A percentile compares a stretch with the other conserved stretches of the same genome.
These are phyloP conservation scores for Grifola frondosa DNA, from an alignment of 1,284 basidiomycete species.

Conservation along the genomic window DNA sequence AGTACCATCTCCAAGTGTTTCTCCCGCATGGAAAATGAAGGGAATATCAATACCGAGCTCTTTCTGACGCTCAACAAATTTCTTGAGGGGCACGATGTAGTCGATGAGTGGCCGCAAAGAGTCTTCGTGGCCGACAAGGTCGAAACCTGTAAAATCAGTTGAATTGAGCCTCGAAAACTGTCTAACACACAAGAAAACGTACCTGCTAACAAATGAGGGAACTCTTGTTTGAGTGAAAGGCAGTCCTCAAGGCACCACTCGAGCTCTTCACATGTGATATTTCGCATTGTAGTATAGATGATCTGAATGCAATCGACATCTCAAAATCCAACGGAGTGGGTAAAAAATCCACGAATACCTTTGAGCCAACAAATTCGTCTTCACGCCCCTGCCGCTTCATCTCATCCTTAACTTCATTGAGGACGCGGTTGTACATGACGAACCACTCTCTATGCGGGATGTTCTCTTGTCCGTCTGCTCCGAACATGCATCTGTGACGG, in stretches of 20 bases:
- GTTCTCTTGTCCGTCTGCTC: conserved; percentile 55
- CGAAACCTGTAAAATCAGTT: conserved; percentile 54
- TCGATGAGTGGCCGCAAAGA: conserved; percentile 57
- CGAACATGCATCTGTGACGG: conserved; percentile 42
- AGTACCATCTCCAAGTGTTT: conserved; percentile 74
- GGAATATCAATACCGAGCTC: conserved; percentile 67
- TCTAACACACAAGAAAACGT: conserved; percentile 10
- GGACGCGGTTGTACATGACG: conserved; percentile 51
- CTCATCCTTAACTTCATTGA: conserved; percentile 55
- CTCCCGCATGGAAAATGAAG: conserved; percentile 79
- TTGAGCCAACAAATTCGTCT: conserved; percentile 65
- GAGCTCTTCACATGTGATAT: conserved; percentile 56
- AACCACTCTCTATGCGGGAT: conserved; percentile 65
- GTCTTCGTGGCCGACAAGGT: conserved; percentile 79
- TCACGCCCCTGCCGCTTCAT: conserved; percentile 50
- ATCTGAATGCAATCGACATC: conserved; percentile 40
- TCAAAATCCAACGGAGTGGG: not conserved
- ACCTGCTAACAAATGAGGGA: conserved; percentile 74
- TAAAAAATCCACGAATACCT: conserved; percentile 35
- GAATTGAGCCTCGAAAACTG: not conserved
- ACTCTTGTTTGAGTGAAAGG: conserved; percentile 69
- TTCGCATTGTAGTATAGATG: conserved; percentile 69
- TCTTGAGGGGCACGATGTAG: conserved; percentile 62
- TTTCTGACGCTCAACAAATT: conserved; percentile 57
- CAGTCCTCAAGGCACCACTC: conserved; percentile 73